phyloP scores from a whole-genome alignment of 1,139 yeast genomes.

The Wickerhamomyces sp. region DNA sequence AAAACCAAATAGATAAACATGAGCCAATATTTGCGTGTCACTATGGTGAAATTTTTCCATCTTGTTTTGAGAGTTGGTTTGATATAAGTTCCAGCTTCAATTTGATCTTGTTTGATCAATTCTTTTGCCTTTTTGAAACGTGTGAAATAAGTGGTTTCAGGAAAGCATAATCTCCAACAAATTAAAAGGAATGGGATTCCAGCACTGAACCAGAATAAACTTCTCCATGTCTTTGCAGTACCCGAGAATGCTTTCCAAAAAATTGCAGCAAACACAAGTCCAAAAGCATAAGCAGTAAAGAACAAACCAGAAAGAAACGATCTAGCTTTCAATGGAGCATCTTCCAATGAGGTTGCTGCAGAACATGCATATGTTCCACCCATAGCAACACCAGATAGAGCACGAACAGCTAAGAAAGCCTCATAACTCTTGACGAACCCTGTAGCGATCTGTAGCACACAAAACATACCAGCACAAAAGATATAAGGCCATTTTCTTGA shows the following conservation, averaged over 20 bases:
- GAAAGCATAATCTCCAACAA: constrained; percentile 36
- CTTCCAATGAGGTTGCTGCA: constrained; percentile 43
- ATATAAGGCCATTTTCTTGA: constrained; percentile 55
- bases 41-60: constrained; percentile 15
- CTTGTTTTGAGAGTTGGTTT: constrained; percentile 13
- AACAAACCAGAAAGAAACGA: constrained; percentile 42
- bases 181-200: constrained; percentile 40
- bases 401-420: constrained; percentile 48
- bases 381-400: constrained; percentile 46
- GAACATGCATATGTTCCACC: constrained; percentile 49
- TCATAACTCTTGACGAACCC: constrained; percentile 45
- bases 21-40: constrained; percentile 19
- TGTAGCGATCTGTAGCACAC: constrained; percentile 46
- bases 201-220: constrained; percentile 51
- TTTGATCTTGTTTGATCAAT: constrained; percentile 31
- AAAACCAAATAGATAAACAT: constrained; percentile 38
- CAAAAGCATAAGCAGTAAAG: constrained; percentile 41
- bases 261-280: constrained; percentile 39
- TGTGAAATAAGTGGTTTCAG: constrained; percentile 33
- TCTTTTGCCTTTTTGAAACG: constrained; percentile 23
- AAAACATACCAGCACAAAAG: constrained; percentile 36
- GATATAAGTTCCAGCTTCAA: constrained; percentile 27
- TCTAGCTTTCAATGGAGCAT: constrained; percentile 37
- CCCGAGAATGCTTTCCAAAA: constrained; percentile 37
- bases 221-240: constrained; percentile 39